These are phyloP conservation scores for Thalassiosira mediterranea DNA, from an alignment of 352 stramenopile genomes.

Conservation along the genomic window DNA sequence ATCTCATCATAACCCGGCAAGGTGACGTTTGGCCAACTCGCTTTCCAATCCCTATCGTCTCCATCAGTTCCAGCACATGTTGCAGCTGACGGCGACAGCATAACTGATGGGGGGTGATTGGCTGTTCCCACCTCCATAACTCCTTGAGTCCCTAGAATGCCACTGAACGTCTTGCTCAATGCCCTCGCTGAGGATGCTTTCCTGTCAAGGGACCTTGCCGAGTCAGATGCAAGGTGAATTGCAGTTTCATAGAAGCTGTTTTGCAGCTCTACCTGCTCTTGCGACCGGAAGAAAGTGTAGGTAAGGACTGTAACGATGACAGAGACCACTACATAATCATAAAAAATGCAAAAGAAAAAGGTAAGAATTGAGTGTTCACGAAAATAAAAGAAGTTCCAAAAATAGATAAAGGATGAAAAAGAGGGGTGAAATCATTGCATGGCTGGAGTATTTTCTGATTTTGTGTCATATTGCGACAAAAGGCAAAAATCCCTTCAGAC, in stretches of 20 bases:
- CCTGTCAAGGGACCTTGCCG: constrained; percentile 3
- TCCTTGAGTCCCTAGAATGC: constrained; percentile 14
- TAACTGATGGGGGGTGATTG: constrained; percentile 18
- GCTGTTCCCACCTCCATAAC: not conserved
- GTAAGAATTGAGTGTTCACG: no score
- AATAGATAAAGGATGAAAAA: not conserved
- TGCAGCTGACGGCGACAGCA: not conserved
- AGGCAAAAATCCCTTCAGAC: no score
- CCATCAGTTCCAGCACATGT: not conserved
- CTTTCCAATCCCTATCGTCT: constrained; percentile 5
- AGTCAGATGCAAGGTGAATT: constrained; percentile 2
- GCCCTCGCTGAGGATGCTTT: constrained; percentile 1
- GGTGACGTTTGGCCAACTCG: constrained; percentile 21
- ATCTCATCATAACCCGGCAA: constrained; percentile 14
- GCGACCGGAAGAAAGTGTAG: constrained; percentile 12
- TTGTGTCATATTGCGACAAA: no score
- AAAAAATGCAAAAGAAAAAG: no score
- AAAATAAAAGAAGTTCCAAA: no score
- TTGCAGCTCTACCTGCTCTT: no score
- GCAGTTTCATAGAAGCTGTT: not conserved
- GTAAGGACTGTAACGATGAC: constrained; percentile 25
- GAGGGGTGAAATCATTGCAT: not conserved
- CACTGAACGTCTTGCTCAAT: constrained; percentile 6
- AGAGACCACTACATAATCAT: constrained; percentile 15
- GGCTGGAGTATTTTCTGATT: no score